Conservation (phyloP, 352 stramenopile genomes). For the Aphanomyces invadans region DNA sequence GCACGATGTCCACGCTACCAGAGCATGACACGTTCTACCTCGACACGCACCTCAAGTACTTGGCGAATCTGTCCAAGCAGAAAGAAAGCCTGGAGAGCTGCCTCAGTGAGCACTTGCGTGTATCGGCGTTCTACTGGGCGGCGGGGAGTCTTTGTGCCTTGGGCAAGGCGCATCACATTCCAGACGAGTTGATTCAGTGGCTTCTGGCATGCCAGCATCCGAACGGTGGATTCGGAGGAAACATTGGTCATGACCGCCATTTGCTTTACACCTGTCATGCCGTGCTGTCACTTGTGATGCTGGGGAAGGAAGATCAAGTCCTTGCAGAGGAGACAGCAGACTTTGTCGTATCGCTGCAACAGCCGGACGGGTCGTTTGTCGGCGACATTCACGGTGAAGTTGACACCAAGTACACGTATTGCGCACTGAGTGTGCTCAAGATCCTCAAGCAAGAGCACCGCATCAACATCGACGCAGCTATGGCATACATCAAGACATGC, state of each 20-base stretch:
- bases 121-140: slow-evolving; percentile 98
- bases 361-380: slow-evolving; percentile 94
- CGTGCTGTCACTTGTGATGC: slow-evolving; percentile 95
- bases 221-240: slow-evolving; percentile 93
- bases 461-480: slow-evolving; percentile 85
- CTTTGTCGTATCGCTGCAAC: slow-evolving; percentile 89
- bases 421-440: slow-evolving; percentile 91
- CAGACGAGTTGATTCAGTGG: slow-evolving; percentile 89
- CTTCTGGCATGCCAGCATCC: slow-evolving; percentile 91
- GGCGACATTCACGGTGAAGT: slow-evolving; percentile 97
- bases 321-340: slow-evolving; percentile 65
- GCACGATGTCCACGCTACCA: not conserved
- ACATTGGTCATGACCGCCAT: slow-evolving; percentile 94
- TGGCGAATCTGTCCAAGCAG: slow-evolving; percentile 71
- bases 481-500: slow-evolving; percentile 92
- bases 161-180: slow-evolving; percentile 65
- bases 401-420: slow-evolving; percentile 99
- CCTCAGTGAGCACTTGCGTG: slow-evolving; percentile 95
- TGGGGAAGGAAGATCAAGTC: slow-evolving; percentile 75
- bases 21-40: slow-evolving; percentile 25
- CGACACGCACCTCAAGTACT: slow-evolving; percentile 69
- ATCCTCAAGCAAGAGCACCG: slow-evolving; percentile 85
- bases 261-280: slow-evolving; percentile 97
- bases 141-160: slow-evolving; percentile 93
- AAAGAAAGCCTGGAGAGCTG: slow-evolving; percentile 87